phyloP scores from a whole-genome alignment of 768 basidiomycete genomes.

The Lyophyllum semitale region DNA sequence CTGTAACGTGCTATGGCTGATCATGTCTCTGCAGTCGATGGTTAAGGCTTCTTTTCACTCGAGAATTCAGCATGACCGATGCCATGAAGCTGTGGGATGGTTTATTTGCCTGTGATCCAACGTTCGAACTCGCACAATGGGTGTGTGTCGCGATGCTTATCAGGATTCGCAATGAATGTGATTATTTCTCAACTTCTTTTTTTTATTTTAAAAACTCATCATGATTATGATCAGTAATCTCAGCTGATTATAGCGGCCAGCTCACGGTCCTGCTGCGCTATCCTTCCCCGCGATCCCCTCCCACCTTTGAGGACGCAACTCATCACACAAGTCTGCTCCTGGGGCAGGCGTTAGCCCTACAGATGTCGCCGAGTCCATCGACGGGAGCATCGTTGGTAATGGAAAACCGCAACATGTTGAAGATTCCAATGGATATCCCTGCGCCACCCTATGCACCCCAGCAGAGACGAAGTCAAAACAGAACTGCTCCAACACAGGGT shows the following conservation, averaged over 20 bases:
- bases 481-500: conserved; percentile 15
- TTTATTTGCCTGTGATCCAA: conserved; percentile 84
- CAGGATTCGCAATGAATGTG: conserved; percentile 86
- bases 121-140: conserved; percentile 79
- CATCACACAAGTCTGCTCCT: conserved; percentile 73
- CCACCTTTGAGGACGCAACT: conserved; percentile 36
- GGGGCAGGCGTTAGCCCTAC: conserved; percentile 80
- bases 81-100: conserved; percentile 96
- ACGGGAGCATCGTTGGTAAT: conserved; percentile 78
- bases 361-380: conserved; percentile 70
- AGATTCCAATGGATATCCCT: conserved; percentile 70
- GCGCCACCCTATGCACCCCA: conserved; percentile 39
- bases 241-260: conserved; percentile 84
- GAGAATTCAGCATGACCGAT: conserved; percentile 82
- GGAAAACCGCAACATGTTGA: conserved; percentile 80
- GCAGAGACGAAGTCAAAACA: conserved; percentile 35
- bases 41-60: conserved; percentile 89
- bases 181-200: conserved; percentile 10
- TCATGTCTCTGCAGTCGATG: conserved; percentile 64
- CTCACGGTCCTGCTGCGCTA: conserved; percentile 86
- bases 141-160: conserved; percentile 94
- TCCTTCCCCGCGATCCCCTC: conserved; percentile 52
- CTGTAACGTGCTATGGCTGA: conserved; percentile 1
- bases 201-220: conserved; percentile 12
- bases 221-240: conserved; percentile 59